These are phyloP conservation scores for Trichophyton schoenleinii DNA, from an alignment of 2,329 filamentous ascomycete species.

Conservation along the genomic window DNA sequence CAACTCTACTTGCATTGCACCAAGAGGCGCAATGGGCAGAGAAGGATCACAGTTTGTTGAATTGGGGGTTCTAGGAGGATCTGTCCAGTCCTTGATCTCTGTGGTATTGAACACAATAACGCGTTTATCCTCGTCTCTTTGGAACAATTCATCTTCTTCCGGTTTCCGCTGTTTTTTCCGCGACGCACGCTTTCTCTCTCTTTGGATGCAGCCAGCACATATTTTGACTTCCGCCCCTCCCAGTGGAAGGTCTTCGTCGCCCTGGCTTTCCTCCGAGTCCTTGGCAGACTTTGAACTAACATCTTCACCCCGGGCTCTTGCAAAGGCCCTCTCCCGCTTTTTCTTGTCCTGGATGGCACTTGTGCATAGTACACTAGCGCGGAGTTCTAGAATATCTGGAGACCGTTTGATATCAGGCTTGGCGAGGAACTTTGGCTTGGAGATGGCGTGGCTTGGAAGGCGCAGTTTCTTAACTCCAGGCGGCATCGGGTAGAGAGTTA, in stretches of 20 bases:
- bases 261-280: conserved; percentile 38
- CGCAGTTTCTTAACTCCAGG: conserved; percentile 66
- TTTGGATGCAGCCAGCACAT: conserved; percentile 77
- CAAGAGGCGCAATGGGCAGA: conserved; percentile 32
- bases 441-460: conserved; percentile 79
- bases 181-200: conserved; percentile 80
- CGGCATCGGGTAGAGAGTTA: conserved; percentile 66
- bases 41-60: conserved; percentile 29
- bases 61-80: conserved; percentile 44
- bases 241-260: conserved; percentile 58
- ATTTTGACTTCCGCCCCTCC: conserved; percentile 93
- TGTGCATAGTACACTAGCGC: conserved; percentile 75
- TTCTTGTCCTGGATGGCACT: conserved; percentile 72
- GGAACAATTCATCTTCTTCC: conserved; percentile 83
- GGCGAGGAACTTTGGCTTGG: conserved; percentile 79
- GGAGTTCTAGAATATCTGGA: conserved; percentile 65
- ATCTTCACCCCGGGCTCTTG: conserved; percentile 38
- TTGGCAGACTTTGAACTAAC: conserved; percentile 29
- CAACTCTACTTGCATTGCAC: conserved; percentile 64
- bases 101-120: conserved; percentile 87
- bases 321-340: conserved; percentile 54
- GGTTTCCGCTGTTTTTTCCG: conserved; percentile 88
- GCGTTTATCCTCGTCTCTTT: conserved; percentile 62
- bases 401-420: conserved; percentile 51
- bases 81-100: conserved; percentile 73